Conservation (phyloP, 352 stramenopile species). For the Phytophthora fragariaefolia region DNA sequence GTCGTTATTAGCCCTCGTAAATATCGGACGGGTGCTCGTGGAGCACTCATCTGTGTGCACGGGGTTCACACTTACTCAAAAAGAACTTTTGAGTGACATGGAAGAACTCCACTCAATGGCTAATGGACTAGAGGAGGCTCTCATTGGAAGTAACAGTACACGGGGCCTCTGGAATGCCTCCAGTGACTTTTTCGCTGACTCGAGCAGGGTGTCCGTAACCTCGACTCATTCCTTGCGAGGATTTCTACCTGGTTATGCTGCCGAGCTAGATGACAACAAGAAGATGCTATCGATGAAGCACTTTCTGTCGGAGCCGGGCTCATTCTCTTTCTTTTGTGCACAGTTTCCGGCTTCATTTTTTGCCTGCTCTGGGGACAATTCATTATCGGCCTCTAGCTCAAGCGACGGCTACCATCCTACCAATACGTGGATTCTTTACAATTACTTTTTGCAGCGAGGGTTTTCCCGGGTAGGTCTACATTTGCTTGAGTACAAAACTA, state of each 20-base stretch:
- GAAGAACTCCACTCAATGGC: constrained; percentile 36
- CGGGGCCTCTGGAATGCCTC: constrained; percentile 76
- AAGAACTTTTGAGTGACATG: constrained; percentile 58
- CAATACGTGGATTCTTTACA: constrained; percentile 67
- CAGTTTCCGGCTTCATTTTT: constrained; percentile 70
- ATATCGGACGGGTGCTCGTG: constrained; percentile 69
- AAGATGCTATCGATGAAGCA: constrained; percentile 73
- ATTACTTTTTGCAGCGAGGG: constrained; percentile 76
- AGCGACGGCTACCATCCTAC: constrained; percentile 6
- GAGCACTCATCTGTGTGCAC: constrained; percentile 69
- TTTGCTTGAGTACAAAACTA: constrained; percentile 2
- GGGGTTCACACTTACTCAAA: constrained; percentile 46
- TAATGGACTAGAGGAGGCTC: constrained; percentile 38
- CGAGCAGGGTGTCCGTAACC: constrained; percentile 30
- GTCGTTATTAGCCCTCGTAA: constrained; percentile 62
- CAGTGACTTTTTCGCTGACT: constrained; percentile 61
- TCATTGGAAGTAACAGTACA: constrained; percentile 50
- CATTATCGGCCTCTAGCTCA: constrained; percentile 2
- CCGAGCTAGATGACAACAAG: constrained; percentile 50
- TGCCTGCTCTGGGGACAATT: constrained; percentile 42
- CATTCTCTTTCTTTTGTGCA: constrained; percentile 82
- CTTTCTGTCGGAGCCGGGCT: constrained; percentile 64
- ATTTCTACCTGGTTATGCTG: constrained; percentile 64
- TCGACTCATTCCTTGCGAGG: constrained; percentile 58
- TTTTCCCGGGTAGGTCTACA: constrained; percentile 64